Percentiles rank a stretch among this genome's conserved stretches.
These are phyloP conservation scores for Sugiyamaella xylanicola DNA, from an alignment of 1,139 yeast species.

Conservation along the genomic window DNA sequence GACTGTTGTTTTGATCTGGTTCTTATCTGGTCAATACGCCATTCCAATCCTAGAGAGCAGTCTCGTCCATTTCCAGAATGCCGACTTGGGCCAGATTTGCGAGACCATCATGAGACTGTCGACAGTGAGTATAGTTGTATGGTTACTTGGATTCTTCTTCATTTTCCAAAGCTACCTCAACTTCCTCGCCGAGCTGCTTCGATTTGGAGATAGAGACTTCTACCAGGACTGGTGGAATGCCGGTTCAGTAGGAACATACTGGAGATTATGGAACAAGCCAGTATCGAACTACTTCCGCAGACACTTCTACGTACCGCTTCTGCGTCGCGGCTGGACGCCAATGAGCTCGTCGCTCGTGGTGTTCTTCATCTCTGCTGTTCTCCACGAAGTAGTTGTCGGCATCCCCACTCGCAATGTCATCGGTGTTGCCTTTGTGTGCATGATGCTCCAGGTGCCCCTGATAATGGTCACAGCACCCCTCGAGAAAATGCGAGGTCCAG, in stretches of 20 bases:
- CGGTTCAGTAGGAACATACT: slow-evolving; percentile 64
- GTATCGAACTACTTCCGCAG: slow-evolving; percentile 64
- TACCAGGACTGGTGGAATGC: slow-evolving; percentile 81
- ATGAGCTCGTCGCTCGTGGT: slow-evolving; percentile 41
- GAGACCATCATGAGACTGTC: slow-evolving; percentile 47
- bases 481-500: slow-evolving; percentile 45
- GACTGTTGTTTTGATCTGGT: slow-evolving; percentile 41
- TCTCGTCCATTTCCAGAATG: slow-evolving; percentile 35
- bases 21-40: slow-evolving; percentile 47
- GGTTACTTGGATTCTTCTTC: slow-evolving; percentile 48
- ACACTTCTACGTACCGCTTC: slow-evolving; percentile 55
- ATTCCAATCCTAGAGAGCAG: slow-evolving; percentile 47
- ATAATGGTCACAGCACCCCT: slow-evolving; percentile 46
- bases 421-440: slow-evolving; percentile 49
- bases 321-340: slow-evolving; percentile 41
- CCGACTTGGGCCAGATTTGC: slow-evolving; percentile 36
- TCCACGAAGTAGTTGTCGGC: slow-evolving; percentile 52
- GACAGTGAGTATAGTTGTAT: slow-evolving; percentile 46
- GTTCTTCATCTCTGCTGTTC: slow-evolving; percentile 47
- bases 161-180: slow-evolving; percentile 53
- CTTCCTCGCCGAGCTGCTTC: slow-evolving; percentile 60
- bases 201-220: slow-evolving; percentile 68
- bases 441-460: slow-evolving; percentile 49
- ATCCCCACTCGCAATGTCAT: slow-evolving; percentile 50
- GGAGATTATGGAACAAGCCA: slow-evolving; percentile 69